phyloP scores from a whole-genome alignment of 768 basidiomycete species.

The Xerocomellus intermedius region DNA sequence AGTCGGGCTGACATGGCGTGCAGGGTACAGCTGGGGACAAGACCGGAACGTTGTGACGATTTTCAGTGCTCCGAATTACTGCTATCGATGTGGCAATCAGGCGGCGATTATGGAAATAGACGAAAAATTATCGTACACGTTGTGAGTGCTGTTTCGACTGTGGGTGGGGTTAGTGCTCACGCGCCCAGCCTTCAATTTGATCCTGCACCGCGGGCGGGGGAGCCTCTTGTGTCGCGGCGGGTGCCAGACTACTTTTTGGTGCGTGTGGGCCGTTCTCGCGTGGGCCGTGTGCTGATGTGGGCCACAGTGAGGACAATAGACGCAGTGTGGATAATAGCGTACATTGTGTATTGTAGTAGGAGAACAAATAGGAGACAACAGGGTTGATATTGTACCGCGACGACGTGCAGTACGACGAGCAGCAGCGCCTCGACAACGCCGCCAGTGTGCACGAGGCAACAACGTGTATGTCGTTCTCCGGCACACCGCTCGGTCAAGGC shows the following conservation, averaged over 20 bases:
- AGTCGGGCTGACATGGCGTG: slow-evolving; percentile 4
- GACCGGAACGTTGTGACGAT: slow-evolving; percentile 99
- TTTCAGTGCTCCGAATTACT: slow-evolving; percentile 99
- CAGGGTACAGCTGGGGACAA: slow-evolving; percentile 96
- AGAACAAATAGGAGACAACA: slow-evolving; percentile 27
- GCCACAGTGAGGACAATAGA: slow-evolving; percentile 24
- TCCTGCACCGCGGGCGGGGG: slow-evolving; percentile 97
- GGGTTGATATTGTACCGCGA: not conserved
- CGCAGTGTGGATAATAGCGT: slow-evolving; percentile 17
- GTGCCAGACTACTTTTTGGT: slow-evolving; percentile 95
- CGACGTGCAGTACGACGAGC: slow-evolving; percentile 14
- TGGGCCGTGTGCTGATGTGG: not conserved
- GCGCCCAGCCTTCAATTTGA: slow-evolving; percentile 96
- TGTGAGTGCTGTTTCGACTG: slow-evolving; percentile 49
- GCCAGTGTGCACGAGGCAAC: slow-evolving; percentile 9
- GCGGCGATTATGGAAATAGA: slow-evolving; percentile 99
- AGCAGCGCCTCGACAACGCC: slow-evolving; percentile 4
- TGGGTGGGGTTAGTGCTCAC: slow-evolving; percentile 3
- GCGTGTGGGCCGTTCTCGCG: slow-evolving; percentile 41
- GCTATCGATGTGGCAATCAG: slow-evolving; percentile 99
- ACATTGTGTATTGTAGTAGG: slow-evolving; percentile 28
- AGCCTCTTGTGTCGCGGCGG: slow-evolving; percentile 94
- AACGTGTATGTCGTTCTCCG: slow-evolving; percentile 74
- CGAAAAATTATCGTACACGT: slow-evolving; percentile 93
- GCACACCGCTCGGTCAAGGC: slow-evolving; percentile 80